Base-by-base conservation (phyloP, 257 asterid species). In the Solanum raphanifolium region DNA sequence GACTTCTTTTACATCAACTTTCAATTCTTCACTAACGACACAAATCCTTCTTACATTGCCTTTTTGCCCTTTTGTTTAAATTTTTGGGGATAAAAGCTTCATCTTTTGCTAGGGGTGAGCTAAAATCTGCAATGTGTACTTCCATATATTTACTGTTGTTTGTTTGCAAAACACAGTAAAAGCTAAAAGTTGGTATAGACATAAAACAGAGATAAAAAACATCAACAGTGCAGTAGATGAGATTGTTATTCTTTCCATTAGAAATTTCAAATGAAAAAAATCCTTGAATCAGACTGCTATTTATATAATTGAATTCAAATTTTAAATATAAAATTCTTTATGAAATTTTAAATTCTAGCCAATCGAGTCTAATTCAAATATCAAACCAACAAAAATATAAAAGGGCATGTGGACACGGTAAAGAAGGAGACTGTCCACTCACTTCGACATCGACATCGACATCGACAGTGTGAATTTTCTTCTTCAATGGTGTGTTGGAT, bases 41-140 rank as follows among this genome's bases (percentile, higher is more conserved):
- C 72, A 84, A 79, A 87, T 90, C 90, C 69, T 73, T 82, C 72
- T 87, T 87, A 38, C 87, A 82, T 48, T 3, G 31, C 69, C 86
- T 48, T 55, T 81, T 86, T 39, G 34, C 41, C 87, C 38, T 87
- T 86, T 83, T 23, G 46, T 65, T 32, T 46, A 20, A 39, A 41
- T 9, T 79, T 25, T 48, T 43, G 65, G 85, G 27, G 85, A 29
- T 46, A 18, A 72, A 82, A 82, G 29, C 13, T 41, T 79, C 36
- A 8, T 8, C 31, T 7, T 79, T 43, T 27, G 6, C 39, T 48
- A 29, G 10, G 7, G 85, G 21, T 10, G 31, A 48, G 43, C 85
- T 31, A 48, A 48, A 82, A 20, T 48, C 69, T 31, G 86, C 20
- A 82, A 48, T 48, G 69, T 82, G 43, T 82, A 29, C 20, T 48